Base-by-base conservation (phyloP, 1,284 basidiomycete species). In the Meripilus lineatus region DNA sequence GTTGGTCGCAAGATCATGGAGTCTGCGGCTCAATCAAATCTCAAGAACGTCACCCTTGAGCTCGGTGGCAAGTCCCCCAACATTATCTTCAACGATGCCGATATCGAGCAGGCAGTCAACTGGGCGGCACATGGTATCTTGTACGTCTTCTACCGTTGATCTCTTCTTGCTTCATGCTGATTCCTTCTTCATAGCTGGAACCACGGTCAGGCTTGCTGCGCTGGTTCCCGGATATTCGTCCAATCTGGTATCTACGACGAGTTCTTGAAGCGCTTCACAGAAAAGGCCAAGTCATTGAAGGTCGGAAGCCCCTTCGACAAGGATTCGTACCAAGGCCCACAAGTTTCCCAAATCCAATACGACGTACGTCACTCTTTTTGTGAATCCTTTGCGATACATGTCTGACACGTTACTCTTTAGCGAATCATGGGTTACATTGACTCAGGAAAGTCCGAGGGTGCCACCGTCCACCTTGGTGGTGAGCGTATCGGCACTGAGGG, bases 51-150 rank as follows among this genome's bases (percentile, higher is more conserved):
- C 40, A 92, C 91, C 3, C 81, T 96, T 55, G 93, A 97, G 69
- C 78, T 97, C 38, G 93, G 93, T 30, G 93, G 93, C 28, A 97
- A 96, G 76, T 85, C 83, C 48, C 89, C 92, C 18, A 89, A 83
- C 59, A 77, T 87, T 59, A 71, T 88, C 49, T 86, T 81, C 49
- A 69, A 87, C 47, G 84, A 88, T 53, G 81, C 82, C 0, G 75
- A 86, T 56, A 53, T 95, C 41, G 85, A 90, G 2, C 75, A 86
- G 61, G 88, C 91, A 23, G 79, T 92, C 36, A 73, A 79, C 50
- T 95, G 90, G 88, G 74, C 90, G 18, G 71, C 79, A 1, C 84
- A 85, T 65, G 89, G 88, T 49, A 82, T 92, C 61, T 89, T 84
- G 81, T 86, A 45, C 45, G 75, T 70, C 51, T 32, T 24, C 46